Conservation (phyloP, 2,329 filamentous ascomycete species). For the Microdochium nivale region DNA sequence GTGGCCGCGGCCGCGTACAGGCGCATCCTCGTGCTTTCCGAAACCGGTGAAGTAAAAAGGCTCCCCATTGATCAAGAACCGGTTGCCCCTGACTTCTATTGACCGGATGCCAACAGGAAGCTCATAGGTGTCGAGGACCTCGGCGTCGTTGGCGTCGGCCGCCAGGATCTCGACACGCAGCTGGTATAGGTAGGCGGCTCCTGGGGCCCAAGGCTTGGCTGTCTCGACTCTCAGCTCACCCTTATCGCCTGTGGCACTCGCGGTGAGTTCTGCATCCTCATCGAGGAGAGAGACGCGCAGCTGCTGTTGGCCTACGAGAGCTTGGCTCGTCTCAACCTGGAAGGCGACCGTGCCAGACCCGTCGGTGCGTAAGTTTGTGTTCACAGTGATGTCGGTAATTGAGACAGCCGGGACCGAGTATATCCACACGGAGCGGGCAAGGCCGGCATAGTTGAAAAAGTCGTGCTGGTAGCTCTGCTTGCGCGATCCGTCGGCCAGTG, state of each 20-base stretch:
- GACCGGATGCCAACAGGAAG: conserved; percentile 11
- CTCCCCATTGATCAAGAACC: conserved; percentile 17
- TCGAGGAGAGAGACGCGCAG: background rate
- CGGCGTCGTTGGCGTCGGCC: background rate
- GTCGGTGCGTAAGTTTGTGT: conserved; percentile 9
- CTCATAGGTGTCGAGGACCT: conserved; percentile 11
- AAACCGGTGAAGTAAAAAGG: conserved; percentile 21
- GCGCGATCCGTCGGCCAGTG: conserved; percentile 6
- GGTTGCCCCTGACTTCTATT: conserved; percentile 8
- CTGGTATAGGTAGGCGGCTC: conserved; percentile 17
- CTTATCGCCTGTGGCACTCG: background rate
- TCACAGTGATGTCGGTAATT: conserved; percentile 14
- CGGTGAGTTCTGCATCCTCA: background rate
- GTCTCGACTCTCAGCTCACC: conserved; percentile 9
- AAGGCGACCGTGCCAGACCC: conserved; percentile 4
- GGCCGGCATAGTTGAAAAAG: conserved; percentile 20
- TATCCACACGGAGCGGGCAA: conserved; percentile 18
- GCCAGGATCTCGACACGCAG: conserved; percentile 11
- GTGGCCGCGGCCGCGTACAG: conserved; percentile 17
- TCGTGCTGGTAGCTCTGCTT: conserved; percentile 12
- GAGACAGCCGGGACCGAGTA: conserved; percentile 12
- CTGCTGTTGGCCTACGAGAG: background rate
- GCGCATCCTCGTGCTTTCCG: conserved; percentile 18
- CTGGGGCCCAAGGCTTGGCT: conserved; percentile 15
- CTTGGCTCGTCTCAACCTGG: conserved; percentile 2